Evolutionary conservation across 2,329 filamentous ascomycete genomes (phyloP), one percentile per base, ranked within the genome.

Genomic region (Cyphellophora europaea): DNA sequence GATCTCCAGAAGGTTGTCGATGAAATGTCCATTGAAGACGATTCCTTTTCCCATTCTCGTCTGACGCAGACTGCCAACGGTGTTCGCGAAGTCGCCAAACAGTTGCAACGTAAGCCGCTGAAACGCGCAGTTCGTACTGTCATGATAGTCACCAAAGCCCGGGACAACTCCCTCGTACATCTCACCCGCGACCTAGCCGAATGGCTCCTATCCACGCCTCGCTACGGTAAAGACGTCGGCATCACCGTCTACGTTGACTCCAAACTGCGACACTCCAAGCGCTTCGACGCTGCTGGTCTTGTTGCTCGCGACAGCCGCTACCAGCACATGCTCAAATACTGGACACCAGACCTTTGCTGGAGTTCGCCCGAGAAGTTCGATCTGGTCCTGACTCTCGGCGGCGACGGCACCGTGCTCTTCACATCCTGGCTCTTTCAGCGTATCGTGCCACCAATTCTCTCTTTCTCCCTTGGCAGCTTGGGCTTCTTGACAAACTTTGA

Each of bases 201-300:
- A 48, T 98, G 89, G 86, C 70, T 98, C 19, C 72, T 98, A 41
- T 74, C 73, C 42, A 95, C 87, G 3, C 87, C 91, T 10, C 77
- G 91, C 31, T 94, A 98, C 56, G 86, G 86, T 28, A 86, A 77
- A 35, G 79, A 91, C 43, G 57, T 91, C n/a, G 91, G 91, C 11
- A 82, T 98, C 35, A 94, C 89, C 51, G 91, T 98, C 45, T 96
- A 93, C 54, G 91, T 98, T n/a, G 91, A 98, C 59, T 83, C 87
- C 46, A 96, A 98, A 64, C 69, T 98, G 42, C 79, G 79, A 50
- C 78, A 78, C 50, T 93, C 87, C 4, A 88, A 85, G 57, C 82
- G 91, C 33, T 98, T 98, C 56, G 78, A 88, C 51, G 77, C 83
- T 2, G 62, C 76, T 3, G 75, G 77, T 18, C 69, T 98, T 36